Base-by-base conservation (phyloP, 352 stramenopile genomes). In the Phytophthora melonis region DNA sequence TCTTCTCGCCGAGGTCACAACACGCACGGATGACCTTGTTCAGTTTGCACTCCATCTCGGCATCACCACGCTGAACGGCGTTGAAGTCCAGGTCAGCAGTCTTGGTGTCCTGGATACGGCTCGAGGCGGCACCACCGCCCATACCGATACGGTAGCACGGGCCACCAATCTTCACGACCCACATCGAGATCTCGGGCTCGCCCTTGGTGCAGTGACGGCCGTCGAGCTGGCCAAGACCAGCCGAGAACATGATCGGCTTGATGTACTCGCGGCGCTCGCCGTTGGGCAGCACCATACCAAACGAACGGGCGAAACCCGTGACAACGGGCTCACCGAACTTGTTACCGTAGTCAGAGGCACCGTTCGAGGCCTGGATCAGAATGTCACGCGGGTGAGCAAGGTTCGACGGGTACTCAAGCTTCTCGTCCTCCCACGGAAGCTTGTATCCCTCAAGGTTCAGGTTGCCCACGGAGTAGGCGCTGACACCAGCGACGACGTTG, bases 251-350 rank as follows among this genome's bases (percentile, higher is more conserved):
- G 78, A 99, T 99, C 25, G 98, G 98, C 85, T 99, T 99, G 67
- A 99, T 97, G 93, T 98, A 99, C 77, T 99, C 98, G 70, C 96
- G 97, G 30, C 98, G 91, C 69, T 99, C 94, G 43, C 97, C 97
- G 63, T 91, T 97, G 0, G 96, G 92, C 55, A 99, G 80, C 21
- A 97, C 84, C 88, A 99, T 96, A 16, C 98, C 98, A 74, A 99
- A 99, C 14, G 93, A 98, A 34, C 98, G 91, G 32, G 97, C 98
- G 72, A 99, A 99, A 23, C 98, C 98, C 62, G 97, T 88, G 45
- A 99, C 94, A 7, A 99, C 97, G n/a, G 98, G 98, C 80, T 99
- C 98, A 39, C 98, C 98, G 70, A 99, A 99, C 86, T 99, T 99
- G 90, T 99, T 99, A 36, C 98, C 98, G 79, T 99, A 99, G 85